phyloP scores from a whole-genome alignment of 805 yeast genomes.

The Candida pseudofarinosa region DNA sequence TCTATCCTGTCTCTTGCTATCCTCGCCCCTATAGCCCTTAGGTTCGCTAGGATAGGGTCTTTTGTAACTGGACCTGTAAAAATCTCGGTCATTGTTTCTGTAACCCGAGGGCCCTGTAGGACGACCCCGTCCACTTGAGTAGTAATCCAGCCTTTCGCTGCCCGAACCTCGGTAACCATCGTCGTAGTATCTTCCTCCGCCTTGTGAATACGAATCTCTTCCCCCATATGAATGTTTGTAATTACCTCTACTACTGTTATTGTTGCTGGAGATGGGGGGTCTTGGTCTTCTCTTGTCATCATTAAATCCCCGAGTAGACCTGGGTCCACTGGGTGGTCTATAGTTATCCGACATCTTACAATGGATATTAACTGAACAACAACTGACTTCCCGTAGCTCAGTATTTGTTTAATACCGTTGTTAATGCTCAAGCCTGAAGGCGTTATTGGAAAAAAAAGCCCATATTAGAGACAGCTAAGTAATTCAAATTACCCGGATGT shows the following conservation, averaged over 20 bases:
- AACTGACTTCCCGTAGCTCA: not conserved
- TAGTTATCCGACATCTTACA: slow-evolving; percentile 30
- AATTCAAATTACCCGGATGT: not conserved
- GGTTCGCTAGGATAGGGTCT: slow-evolving; percentile 13
- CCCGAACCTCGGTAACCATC: slow-evolving; percentile 9
- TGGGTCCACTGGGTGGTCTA: slow-evolving; percentile 28
- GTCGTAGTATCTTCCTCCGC: slow-evolving; percentile 10
- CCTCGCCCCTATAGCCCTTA: slow-evolving; percentile 6
- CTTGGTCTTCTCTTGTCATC: slow-evolving; percentile 7
- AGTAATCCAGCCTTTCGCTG: slow-evolving; percentile 3
- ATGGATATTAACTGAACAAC: not conserved
- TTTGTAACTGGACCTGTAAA: slow-evolving; percentile 3
- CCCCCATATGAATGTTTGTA: slow-evolving; percentile 10
- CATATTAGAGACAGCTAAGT: not conserved
- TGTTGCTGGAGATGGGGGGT: not conserved
- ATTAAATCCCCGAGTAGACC: slow-evolving; percentile 14
- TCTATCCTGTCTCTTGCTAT: slow-evolving; percentile 7
- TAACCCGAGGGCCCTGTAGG: slow-evolving; percentile 20
- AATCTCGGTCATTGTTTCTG: slow-evolving; percentile 7
- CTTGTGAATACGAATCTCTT: slow-evolving; percentile 5
- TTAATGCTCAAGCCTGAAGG: not conserved
- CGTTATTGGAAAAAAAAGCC: not conserved
- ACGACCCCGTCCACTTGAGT: slow-evolving; percentile 3
- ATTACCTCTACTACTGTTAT: slow-evolving; percentile 3
- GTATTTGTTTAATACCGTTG: not conserved